phyloP scores from a whole-genome alignment of 805 yeast genomes.

The Blastobotrys mokoenaii region DNA sequence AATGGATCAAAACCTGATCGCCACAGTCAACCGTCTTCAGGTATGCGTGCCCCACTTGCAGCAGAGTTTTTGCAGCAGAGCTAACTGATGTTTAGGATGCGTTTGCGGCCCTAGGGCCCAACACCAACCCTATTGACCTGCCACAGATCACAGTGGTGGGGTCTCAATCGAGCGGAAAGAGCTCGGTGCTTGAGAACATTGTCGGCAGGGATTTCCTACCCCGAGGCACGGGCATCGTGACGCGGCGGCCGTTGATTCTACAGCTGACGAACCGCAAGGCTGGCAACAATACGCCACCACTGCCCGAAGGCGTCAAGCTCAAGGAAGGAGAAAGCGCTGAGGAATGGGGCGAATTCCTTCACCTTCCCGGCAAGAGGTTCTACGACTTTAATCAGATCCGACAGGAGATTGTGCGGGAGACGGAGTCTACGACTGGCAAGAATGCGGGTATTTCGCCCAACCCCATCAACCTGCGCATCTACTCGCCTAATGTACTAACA shows the following conservation, averaged over 20 bases:
- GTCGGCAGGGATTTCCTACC: conserved; percentile 90
- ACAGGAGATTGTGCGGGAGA: conserved; percentile 83
- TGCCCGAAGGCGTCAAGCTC: conserved; percentile 23
- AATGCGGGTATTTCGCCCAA: conserved; percentile 80
- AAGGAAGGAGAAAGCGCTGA: conserved; percentile 27
- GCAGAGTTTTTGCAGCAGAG: background rate
- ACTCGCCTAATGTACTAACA: conserved; percentile 88
- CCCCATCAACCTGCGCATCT: conserved; percentile 89
- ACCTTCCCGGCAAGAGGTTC: conserved; percentile 80
- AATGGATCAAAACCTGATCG: conserved; percentile 14
- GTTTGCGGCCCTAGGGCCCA: conserved; percentile 91
- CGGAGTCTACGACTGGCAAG: conserved; percentile 67
- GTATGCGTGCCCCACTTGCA: background rate
- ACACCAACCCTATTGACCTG: conserved; percentile 84
- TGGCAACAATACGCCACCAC: conserved; percentile 18
- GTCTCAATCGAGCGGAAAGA: conserved; percentile 83
- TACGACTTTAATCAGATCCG: conserved; percentile 85
- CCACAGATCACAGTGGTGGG: conserved; percentile 96
- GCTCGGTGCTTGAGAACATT: conserved; percentile 82
- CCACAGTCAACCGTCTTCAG: conserved; percentile 13
- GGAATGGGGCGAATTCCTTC: conserved; percentile 98
- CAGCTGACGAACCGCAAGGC: conserved; percentile 69
- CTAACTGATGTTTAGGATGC: conserved; percentile 52
- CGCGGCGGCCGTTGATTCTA: conserved; percentile 77
- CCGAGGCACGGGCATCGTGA: conserved; percentile 87